phyloP scores from a whole-genome alignment of 2,329 filamentous ascomycete species.

The Cercospora nicotianae region DNA sequence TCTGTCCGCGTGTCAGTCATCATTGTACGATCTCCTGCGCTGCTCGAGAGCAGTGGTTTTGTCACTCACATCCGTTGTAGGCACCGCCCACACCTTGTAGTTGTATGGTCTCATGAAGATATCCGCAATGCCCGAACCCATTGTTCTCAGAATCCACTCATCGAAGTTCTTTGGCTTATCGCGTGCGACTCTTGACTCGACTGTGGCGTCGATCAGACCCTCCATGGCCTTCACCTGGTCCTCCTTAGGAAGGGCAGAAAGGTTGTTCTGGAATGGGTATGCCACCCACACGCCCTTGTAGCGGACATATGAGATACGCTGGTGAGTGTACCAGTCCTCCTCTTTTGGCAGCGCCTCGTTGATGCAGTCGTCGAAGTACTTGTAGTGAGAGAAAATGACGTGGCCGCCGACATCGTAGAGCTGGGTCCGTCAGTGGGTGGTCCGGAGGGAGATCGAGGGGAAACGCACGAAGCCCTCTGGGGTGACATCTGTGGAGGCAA shows the following conservation, averaged over 20 bases:
- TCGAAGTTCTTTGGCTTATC: slow-evolving; percentile 96
- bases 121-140: slow-evolving; percentile 84
- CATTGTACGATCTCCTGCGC: neutral
- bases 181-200: slow-evolving; percentile 81
- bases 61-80: slow-evolving; percentile 82
- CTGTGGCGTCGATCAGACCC: slow-evolving; percentile 89
- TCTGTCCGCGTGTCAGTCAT: slow-evolving; percentile 57
- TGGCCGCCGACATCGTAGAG: slow-evolving; percentile 98
- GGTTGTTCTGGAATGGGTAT: slow-evolving; percentile 99
- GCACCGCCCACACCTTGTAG: slow-evolving; percentile 99
- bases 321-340: slow-evolving; percentile 95
- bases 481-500: slow-evolving; percentile 92
- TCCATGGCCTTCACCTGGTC: slow-evolving; percentile 94
- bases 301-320: slow-evolving; percentile 98
- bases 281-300: slow-evolving; percentile 97
- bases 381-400: slow-evolving; percentile 99
- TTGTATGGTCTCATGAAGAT: slow-evolving; percentile 99
- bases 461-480: slow-evolving; percentile 91
- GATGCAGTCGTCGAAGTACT: slow-evolving; percentile 99
- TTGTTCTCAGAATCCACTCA: slow-evolving; percentile 95
- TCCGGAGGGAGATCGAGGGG: neutral
- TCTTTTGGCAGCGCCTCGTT: slow-evolving; percentile 93
- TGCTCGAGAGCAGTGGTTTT: neutral
- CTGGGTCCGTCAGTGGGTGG: slow-evolving; percentile 49
- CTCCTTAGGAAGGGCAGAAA: slow-evolving; percentile 95